phyloP scores from a whole-genome alignment of 108 stramenopile species.

The Cylindrotheca closterium region DNA sequence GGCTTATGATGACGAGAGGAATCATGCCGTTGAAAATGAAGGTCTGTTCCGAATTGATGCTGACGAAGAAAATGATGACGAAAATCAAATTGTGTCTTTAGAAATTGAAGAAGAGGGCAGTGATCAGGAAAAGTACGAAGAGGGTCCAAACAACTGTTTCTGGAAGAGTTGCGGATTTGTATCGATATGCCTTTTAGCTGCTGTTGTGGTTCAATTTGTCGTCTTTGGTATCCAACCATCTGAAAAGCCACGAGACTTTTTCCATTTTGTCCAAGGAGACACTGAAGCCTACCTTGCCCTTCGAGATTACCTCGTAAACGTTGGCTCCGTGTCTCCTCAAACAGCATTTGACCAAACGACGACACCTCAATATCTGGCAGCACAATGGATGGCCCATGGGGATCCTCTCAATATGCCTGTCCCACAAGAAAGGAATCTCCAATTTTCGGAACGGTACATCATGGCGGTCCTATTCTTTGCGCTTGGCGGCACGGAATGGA shows the following conservation, averaged over 20 bases:
- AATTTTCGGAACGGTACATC: conserved; percentile 35
- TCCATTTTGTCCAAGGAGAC: neutral
- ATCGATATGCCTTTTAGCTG: neutral
- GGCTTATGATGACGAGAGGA: too few species aligned
- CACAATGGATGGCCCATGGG: conserved; percentile 42
- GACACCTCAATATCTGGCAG: conserved; percentile 45
- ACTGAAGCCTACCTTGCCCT: conserved; percentile 5
- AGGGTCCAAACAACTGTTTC: neutral
- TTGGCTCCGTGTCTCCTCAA: conserved; percentile 4
- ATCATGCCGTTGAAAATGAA: too few species aligned
- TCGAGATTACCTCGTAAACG: conserved; percentile 5
- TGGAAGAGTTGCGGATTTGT: neutral
- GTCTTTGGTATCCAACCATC: neutral
- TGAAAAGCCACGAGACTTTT: neutral
- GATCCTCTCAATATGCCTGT: conserved; percentile 22
- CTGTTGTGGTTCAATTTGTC: neutral
- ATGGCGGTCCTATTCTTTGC: conserved; percentile 49
- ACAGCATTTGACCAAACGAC: conserved; percentile 8
- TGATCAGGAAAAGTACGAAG: neutral
- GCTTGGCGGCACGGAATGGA: conserved; percentile 42
- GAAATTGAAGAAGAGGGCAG: too few species aligned
- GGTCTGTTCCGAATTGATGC: too few species aligned
- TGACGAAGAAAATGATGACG: too few species aligned
- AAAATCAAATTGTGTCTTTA: too few species aligned
- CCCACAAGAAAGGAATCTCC: neutral